Evolutionary conservation across 208 protist genomes (phyloP).

Genomic region (Trypanosoma melophagium): DNA sequence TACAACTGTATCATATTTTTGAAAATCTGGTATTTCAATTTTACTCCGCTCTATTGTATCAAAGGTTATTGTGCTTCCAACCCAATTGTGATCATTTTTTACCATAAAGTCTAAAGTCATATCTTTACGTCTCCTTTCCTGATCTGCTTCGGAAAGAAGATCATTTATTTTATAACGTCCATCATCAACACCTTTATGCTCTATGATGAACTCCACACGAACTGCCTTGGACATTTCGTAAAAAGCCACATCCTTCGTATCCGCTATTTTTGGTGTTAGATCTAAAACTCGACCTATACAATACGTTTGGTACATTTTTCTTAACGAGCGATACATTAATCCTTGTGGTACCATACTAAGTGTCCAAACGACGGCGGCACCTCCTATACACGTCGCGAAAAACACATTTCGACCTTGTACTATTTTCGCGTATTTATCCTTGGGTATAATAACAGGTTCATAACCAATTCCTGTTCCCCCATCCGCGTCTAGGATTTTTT

Average conservation of each 20-base stretch:
- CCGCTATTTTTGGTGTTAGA: slow-evolving; percentile 77
- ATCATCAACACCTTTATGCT: slow-evolving; percentile 68
- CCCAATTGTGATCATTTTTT: slow-evolving; percentile 82
- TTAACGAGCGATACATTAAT: slow-evolving; percentile 54
- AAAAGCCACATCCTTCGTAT: slow-evolving; percentile 60
- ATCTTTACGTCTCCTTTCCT: slow-evolving; percentile 59
- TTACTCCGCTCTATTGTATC: slow-evolving; percentile 47
- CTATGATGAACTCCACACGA: slow-evolving; percentile 76
- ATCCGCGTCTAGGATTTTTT: slow-evolving; percentile 10
- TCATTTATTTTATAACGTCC: slow-evolving; percentile 58
- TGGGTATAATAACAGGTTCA: slow-evolving; percentile 49
- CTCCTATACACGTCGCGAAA: slow-evolving; percentile 48
- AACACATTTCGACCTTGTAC: slow-evolving; percentile 66
- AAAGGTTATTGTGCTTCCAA: slow-evolving; percentile 79
- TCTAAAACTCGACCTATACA: slow-evolving; percentile 73
- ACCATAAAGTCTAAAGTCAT: slow-evolving; percentile 88
- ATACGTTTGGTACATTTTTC: slow-evolving; percentile 44
- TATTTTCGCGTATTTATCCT: slow-evolving; percentile 80
- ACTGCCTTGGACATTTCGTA: slow-evolving; percentile 78
- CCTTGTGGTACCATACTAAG: slow-evolving; percentile 52
- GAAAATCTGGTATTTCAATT: slow-evolving; percentile 40
- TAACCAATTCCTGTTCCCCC: slow-evolving; percentile 20
- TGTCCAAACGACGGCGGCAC: slow-evolving; percentile 39
- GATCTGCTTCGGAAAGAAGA: slow-evolving; percentile 42
- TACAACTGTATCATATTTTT: slow-evolving; percentile 75